Evolutionary conservation across 2,329 filamentous ascomycete species (phyloP), one percentile per base, ranked within the genome.

Genomic region (Rhexocercosporidium sp.): DNA sequence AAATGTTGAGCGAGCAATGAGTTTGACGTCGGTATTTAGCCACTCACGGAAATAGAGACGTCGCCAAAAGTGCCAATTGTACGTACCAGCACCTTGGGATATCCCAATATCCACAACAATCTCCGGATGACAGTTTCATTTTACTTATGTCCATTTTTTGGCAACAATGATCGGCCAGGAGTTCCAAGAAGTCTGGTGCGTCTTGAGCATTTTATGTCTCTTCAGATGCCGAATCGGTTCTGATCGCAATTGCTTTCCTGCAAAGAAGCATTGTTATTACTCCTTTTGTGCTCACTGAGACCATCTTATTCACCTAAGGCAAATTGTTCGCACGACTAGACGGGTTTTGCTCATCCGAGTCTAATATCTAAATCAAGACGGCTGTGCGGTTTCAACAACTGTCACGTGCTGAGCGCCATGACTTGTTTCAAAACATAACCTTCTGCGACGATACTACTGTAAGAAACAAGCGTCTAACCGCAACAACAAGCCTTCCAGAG

Each of bases 371-470:
- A 22, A 49, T 22, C 16, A 22, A 44, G 12, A 29, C 2, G 9
- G n/a, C 18, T 1, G 46, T 47, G 22, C 18, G 20, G 29, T 31
- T 18, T 46, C 20, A 18, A 27, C 25, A 20, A 27, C 9, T 18
- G 27, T 59, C 56, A 61, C 41, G n/a, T 37, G 41, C 12, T 14
- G 16, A 6, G 12, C 59, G 59, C 59, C 39, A 47, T 61, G 59
- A 61, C 59, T 47, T 46, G 41, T 61, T 61, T 61, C 59, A 47
- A 31, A 6, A 20, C n/a, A n/a, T n/a, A 49, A 49, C 25, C 16
- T 44, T 49, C 59, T 47, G 44, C 41, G 25, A 61, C 41, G 7
- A 41, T 41, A 22, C 39, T 12, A 37, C 37, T 20, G 51, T 20
- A n/a, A 56, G 27, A 22, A 56, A 34, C 29, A 56, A 11, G 22